These are phyloP conservation scores for Penicillium polonicum DNA, from an alignment of 2,329 filamentous ascomycete genomes.

Conservation along the genomic window DNA sequence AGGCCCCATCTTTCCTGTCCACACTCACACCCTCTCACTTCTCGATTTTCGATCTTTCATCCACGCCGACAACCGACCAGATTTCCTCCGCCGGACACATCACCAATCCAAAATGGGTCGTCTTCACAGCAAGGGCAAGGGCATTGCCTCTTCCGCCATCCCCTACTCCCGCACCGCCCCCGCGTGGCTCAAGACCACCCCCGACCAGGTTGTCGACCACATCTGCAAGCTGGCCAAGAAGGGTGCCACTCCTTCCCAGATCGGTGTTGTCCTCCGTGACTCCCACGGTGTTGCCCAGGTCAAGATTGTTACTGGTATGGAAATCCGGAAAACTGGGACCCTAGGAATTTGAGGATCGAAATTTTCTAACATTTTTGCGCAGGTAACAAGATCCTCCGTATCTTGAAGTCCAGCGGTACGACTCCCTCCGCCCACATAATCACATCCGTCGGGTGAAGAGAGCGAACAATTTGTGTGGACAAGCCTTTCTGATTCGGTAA, in stretches of 20 bases:
- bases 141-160: constrained; percentile 91
- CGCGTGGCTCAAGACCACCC: constrained; percentile 97
- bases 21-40: constrained; percentile 15
- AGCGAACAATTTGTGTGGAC: constrained; percentile 14
- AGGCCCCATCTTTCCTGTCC: constrained; percentile 15
- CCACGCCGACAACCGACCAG: constrained; percentile 36
- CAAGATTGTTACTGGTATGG: constrained; percentile 91
- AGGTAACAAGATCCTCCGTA: constrained; percentile 99
- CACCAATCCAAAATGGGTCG: constrained; percentile 56
- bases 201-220: constrained; percentile 96
- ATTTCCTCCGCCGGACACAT: constrained; percentile 29
- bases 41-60: constrained; percentile 22
- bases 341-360: not conserved
- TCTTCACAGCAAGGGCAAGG: constrained; percentile 99
- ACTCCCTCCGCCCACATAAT: constrained; percentile 29
- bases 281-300: constrained; percentile 97
- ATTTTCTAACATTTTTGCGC: constrained; percentile 42
- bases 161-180: constrained; percentile 94
- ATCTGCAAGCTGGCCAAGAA: constrained; percentile 99
- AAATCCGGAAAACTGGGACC: not conserved
- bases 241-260: constrained; percentile 97
- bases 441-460: constrained; percentile 27
- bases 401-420: constrained; percentile 96
- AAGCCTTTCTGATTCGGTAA: constrained; percentile 10
- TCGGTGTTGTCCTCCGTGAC: constrained; percentile 97